Percentiles rank a stretch among this genome's conserved stretches.
Evolutionary conservation across 306 rosid genomes (phyloP).

Genomic region (Sechiopsis laciniata): DNA sequence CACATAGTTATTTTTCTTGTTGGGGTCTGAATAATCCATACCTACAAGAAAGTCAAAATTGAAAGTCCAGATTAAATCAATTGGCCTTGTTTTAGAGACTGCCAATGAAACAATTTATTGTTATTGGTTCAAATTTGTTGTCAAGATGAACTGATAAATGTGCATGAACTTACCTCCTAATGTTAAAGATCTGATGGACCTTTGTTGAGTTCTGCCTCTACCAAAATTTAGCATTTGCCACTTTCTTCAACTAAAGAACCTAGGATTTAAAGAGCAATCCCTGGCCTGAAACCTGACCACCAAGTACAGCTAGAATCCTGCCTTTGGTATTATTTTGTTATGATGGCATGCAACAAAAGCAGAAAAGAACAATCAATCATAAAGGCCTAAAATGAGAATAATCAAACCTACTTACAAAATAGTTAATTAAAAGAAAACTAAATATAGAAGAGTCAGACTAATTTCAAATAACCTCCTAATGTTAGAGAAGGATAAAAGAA

Average conservation of each 20-base stretch:
- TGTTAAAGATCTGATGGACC: constrained; percentile 61
- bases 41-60: constrained; percentile 33
- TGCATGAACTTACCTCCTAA: constrained; percentile 55
- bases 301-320: neutral
- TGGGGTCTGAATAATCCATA: constrained; percentile 67
- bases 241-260: constrained; percentile 18
- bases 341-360: constrained; percentile 1
- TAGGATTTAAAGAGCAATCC: constrained; percentile 18
- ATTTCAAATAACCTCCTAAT: neutral
- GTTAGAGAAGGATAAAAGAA: too few relatives aligned
- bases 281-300: constrained; percentile 1
- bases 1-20: constrained; percentile 44
- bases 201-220: constrained; percentile 60
- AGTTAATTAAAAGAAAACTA: too few relatives aligned
- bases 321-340: neutral
- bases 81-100: neutral
- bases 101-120: neutral
- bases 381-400: neutral
- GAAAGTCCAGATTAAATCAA: too few relatives aligned
- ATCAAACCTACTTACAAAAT: neutral
- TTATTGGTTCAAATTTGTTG: neutral
- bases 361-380: neutral
- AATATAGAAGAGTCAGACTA: neutral
- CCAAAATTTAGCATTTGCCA: constrained; percentile 63
- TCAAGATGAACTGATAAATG: neutral